phyloP scores from a whole-genome alignment of 805 yeast genomes.

The Lipomyces sp. region DNA sequence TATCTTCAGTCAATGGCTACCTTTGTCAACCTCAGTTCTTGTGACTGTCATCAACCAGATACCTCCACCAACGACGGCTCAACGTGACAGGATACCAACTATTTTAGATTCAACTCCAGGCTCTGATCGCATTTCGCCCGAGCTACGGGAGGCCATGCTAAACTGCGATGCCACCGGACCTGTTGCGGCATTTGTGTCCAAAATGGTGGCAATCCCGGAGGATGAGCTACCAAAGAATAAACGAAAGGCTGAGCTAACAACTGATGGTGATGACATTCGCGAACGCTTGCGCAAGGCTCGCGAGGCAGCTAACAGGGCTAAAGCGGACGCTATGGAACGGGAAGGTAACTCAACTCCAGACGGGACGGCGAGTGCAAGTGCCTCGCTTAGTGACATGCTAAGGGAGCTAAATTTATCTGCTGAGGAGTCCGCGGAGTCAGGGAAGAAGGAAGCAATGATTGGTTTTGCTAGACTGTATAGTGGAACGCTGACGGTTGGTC shows the following conservation, averaged over 20 bases:
- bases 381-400: slow-evolving; percentile 35
- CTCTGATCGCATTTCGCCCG: slow-evolving; percentile 53
- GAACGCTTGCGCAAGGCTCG: slow-evolving; percentile 70
- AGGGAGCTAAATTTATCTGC: slow-evolving; percentile 33
- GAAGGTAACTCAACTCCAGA: slow-evolving; percentile 41
- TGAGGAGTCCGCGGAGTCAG: slow-evolving; percentile 27
- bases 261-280: slow-evolving; percentile 55
- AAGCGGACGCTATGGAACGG: slow-evolving; percentile 38
- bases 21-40: slow-evolving; percentile 83
- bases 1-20: slow-evolving; percentile 91
- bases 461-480: slow-evolving; percentile 90
- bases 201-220: slow-evolving; percentile 83
- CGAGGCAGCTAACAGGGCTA: slow-evolving; percentile 67
- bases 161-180: slow-evolving; percentile 72
- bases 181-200: slow-evolving; percentile 79
- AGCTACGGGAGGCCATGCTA: slow-evolving; percentile 60
- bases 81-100: slow-evolving; percentile 68
- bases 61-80: slow-evolving; percentile 84
- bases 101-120: slow-evolving; percentile 66
- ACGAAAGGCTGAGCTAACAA: not conserved
- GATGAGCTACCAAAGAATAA: slow-evolving; percentile 69
- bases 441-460: slow-evolving; percentile 65
- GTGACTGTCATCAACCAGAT: slow-evolving; percentile 81
- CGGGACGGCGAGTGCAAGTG: slow-evolving; percentile 35
- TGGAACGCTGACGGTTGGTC: slow-evolving; percentile 79